Evolutionary conservation across 768 basidiomycete genomes (phyloP).

Genomic region (Cyathus striatus): DNA sequence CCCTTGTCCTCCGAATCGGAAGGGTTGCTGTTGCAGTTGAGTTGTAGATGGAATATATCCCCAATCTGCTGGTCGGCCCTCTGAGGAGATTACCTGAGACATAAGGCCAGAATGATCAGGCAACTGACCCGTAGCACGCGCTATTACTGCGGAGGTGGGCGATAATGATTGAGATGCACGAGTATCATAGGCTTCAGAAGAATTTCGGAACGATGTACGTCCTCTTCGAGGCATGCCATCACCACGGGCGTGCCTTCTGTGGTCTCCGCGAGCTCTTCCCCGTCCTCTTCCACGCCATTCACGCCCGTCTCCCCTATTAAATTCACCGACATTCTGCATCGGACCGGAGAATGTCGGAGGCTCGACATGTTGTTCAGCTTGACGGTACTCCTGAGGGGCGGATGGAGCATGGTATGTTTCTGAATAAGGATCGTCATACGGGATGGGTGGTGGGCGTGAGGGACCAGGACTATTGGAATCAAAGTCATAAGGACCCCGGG

Average conservation of each 20-base stretch:
- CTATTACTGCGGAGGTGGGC: constrained; percentile 43
- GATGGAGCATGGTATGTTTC: constrained; percentile 31
- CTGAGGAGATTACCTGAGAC: not conserved
- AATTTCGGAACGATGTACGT: constrained; percentile 3
- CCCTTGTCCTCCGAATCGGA: constrained; percentile 9
- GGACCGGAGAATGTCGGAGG: not conserved
- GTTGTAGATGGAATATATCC: not conserved
- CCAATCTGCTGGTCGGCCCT: not conserved
- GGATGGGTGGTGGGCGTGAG: constrained; percentile 60
- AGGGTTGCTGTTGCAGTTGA: constrained; percentile 8
- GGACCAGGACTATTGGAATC: constrained; percentile 48
- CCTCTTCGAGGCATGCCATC: constrained; percentile 10
- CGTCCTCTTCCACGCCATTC: constrained; percentile 23
- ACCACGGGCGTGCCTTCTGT: constrained; percentile 9
- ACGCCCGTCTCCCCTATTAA: constrained; percentile 20
- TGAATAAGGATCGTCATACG: constrained; percentile 79
- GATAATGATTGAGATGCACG: constrained; percentile 24
- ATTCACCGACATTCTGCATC: constrained; percentile 9
- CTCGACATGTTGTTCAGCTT: not conserved
- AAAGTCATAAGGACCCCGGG: constrained; percentile 64
- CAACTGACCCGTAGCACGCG: constrained; percentile 32
- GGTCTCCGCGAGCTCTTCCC: constrained; percentile 19
- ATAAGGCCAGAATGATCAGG: constrained; percentile 2
- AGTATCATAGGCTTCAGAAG: constrained; percentile 15
- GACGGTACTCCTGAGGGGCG: not conserved